These are phyloP conservation scores for Dalbergia oliveri DNA, from an alignment of 306 rosid species.

Conservation along the genomic window DNA sequence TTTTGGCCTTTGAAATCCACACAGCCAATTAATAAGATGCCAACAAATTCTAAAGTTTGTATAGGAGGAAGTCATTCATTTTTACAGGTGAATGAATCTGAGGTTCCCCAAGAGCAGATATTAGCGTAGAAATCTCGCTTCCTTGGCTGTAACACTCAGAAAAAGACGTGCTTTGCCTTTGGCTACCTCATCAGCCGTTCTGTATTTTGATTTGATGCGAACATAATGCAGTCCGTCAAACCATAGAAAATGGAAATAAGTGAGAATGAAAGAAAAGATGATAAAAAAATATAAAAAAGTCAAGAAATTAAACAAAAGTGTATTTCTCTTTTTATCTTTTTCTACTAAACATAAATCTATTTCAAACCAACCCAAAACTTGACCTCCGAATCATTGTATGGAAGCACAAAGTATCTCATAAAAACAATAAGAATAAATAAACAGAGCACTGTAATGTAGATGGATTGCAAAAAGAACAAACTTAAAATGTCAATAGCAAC, in stretches of 20 bases:
- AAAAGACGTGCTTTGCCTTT: slow-evolving; percentile 76
- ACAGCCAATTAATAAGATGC: background rate
- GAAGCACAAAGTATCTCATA: background rate
- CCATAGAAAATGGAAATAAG: slow-evolving; percentile 7
- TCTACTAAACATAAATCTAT: background rate
- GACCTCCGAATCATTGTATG: background rate
- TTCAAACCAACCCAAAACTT: background rate
- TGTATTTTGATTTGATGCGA: slow-evolving; percentile 60
- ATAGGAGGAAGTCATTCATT: background rate
- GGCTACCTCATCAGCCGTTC: slow-evolving; percentile 69
- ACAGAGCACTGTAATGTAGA: slow-evolving; percentile 18
- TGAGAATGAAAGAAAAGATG: background rate
- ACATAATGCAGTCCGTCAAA: background rate
- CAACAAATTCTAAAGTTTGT: background rate
- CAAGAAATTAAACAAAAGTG: background rate
- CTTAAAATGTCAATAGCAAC: slow-evolving; percentile 12
- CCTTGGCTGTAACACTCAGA: slow-evolving; percentile 80
- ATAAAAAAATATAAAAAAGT: too few relatives aligned
- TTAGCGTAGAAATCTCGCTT: slow-evolving; percentile 73
- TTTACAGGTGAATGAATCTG: slow-evolving; percentile 54
- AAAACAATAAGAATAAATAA: background rate
- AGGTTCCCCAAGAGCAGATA: slow-evolving; percentile 73
- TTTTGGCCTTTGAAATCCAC: background rate
- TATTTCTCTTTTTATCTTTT: too few relatives aligned
- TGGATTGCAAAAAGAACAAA: background rate